Conservation (phyloP, 495 filamentous ascomycete genomes). For the Penicillium argentinense region DNA sequence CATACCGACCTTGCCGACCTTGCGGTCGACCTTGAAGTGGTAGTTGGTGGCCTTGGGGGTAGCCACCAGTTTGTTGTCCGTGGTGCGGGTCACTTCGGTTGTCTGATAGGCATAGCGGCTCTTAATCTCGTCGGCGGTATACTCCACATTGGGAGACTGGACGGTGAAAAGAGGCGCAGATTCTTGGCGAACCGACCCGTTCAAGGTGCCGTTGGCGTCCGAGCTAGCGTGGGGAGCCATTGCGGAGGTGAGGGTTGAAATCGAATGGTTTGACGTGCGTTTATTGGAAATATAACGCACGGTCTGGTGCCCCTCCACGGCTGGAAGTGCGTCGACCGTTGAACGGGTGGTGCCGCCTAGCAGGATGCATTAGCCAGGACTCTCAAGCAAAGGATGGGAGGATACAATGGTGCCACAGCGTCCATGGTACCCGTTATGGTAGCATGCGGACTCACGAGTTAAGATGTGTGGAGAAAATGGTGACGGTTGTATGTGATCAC, state of each 20-base stretch:
- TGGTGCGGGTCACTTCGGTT: constrained; percentile 70
- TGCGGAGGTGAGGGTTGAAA: constrained; percentile 20
- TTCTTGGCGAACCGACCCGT: constrained; percentile 60
- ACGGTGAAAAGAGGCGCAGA: constrained; percentile 73
- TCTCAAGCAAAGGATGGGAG: no score
- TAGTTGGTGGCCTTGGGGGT: constrained; percentile 87
- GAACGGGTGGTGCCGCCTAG: constrained; percentile 92
- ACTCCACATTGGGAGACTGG: constrained; percentile 87
- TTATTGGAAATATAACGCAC: constrained; percentile 62
- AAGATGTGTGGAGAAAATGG: constrained; percentile 51
- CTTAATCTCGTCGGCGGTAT: constrained; percentile 83
- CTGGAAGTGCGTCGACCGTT: constrained; percentile 94
- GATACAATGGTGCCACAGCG: no score
- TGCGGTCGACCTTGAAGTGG: constrained; percentile 96
- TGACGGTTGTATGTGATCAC: constrained; percentile 50
- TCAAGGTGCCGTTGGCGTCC: constrained; percentile 65
- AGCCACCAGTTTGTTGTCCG: constrained; percentile 78
- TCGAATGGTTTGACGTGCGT: constrained; percentile 19
- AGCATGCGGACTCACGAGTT: constrained; percentile 42
- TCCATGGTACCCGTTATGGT: background rate
- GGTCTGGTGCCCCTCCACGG: constrained; percentile 84
- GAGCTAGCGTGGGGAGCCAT: constrained; percentile 96
- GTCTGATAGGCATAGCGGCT: constrained; percentile 97
- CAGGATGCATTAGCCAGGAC: constrained; percentile 20
- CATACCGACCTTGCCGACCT: constrained; percentile 88